Base-by-base conservation (phyloP, 805 yeast species). In the Candida sanyiensis region DNA sequence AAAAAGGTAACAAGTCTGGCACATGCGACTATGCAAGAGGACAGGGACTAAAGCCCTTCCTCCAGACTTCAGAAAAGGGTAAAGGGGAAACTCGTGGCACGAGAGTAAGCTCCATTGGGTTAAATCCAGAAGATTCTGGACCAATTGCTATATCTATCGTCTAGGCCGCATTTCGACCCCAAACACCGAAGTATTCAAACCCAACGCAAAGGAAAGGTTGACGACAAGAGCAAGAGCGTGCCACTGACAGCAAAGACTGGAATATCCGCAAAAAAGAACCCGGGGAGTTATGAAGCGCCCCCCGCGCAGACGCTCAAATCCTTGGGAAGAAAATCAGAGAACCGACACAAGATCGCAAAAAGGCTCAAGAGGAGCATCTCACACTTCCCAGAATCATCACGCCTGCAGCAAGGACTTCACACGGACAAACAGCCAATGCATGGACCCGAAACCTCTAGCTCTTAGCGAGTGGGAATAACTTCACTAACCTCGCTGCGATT, bases 91-190 rank as follows among this genome's bases (percentile, higher is more conserved):
- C 69, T 44, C 82, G 75, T 77, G 77, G 67, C 56, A 62, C 75
- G 69, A 77, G 81, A 78, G 80, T 80, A 77, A 81, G 88, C 88
- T 80, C 87, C 88, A 80, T 81, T 80, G 87, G 74, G 88, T 80
- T 80, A 66, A 57, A 20, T 17, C 44, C 30, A 47, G 30, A 25
- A 57, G 32, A 28, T 17, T 6, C 21, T 7, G 12, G 21, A 25
- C 26, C 77, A 79, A 74, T 77, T 77, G 84, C 74, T 72, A 81
- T 80, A 73, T 73, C 88, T 80, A 68, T 80, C 74, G 80, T 79
- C 70, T 76, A 69, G 79, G 70, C 66, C 61, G 19, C 13, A 46
- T 42, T 46, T n/a, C 10, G 52, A 61, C 66, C 72, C 57, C 78
- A 81, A 61, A 44, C 75, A 82, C 83, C 84, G 82, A 79, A 76